Conservation (phyloP, 1,284 basidiomycete species). For the Veloporphyrellus conicus region DNA sequence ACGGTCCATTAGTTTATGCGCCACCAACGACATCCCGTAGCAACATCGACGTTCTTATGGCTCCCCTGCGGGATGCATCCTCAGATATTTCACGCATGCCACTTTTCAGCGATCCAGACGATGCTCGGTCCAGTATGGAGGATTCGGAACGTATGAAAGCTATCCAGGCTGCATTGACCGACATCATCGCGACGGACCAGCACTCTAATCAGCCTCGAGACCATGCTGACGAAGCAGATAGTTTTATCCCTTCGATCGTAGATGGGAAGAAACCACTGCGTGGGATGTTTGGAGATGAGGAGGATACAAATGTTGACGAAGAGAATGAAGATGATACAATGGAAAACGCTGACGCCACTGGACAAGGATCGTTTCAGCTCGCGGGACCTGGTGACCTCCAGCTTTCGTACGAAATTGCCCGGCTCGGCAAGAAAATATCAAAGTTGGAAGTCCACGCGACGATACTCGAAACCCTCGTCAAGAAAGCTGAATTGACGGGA, state of each 20-base stretch:
- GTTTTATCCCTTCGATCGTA: slow-evolving; percentile 2
- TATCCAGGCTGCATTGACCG: slow-evolving; percentile 88
- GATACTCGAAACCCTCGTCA: slow-evolving; percentile 82
- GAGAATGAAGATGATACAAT: slow-evolving; percentile 38
- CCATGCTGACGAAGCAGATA: slow-evolving; percentile 9
- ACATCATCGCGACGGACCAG: slow-evolving; percentile 85
- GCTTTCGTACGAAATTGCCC: slow-evolving; percentile 75
- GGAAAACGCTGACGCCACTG: slow-evolving; percentile 44
- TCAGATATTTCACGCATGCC: slow-evolving; percentile 62
- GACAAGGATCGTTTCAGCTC: slow-evolving; percentile 58
- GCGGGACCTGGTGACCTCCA: slow-evolving; percentile 84
- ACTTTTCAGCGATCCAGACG: slow-evolving; percentile 74
- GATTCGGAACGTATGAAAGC: slow-evolving; percentile 83
- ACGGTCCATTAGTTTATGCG: slow-evolving; percentile 20
- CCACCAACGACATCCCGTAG: slow-evolving; percentile 41
- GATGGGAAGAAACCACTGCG: slow-evolving; percentile 23
- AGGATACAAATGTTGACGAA: slow-evolving; percentile 34
- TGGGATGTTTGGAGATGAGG: slow-evolving; percentile 37
- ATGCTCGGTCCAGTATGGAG: slow-evolving; percentile 57
- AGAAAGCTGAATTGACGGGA: slow-evolving; percentile 91
- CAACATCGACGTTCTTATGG: slow-evolving; percentile 74
- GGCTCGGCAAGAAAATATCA: slow-evolving; percentile 69
- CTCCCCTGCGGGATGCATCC: slow-evolving; percentile 50
- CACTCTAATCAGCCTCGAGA: slow-evolving; percentile 31
- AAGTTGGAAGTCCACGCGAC: slow-evolving; percentile 77